These are phyloP conservation scores for Sporothrix curviconia DNA, from an alignment of 2,329 filamentous ascomycete genomes.

Conservation along the genomic window DNA sequence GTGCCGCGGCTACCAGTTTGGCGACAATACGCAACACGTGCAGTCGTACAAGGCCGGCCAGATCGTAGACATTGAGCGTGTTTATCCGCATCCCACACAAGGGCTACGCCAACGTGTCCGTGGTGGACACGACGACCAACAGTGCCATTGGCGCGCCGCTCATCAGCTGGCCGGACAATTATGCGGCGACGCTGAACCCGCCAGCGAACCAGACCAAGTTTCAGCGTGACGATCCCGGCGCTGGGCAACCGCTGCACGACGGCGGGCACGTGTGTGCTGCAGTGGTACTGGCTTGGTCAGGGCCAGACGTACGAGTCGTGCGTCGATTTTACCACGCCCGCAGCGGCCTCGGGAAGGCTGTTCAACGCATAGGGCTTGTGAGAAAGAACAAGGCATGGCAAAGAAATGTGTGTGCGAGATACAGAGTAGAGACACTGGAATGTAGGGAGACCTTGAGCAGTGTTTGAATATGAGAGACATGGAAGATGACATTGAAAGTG, in stretches of 20 bases:
- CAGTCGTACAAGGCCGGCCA: conserved; percentile 36
- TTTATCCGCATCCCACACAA: conserved; percentile 41
- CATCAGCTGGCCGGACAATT: conserved; percentile 24
- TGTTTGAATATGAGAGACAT: too few relatives aligned
- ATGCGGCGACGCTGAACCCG: conserved; percentile 23
- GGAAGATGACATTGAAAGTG: neutral
- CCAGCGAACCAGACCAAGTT: conserved; percentile 28
- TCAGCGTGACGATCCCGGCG: conserved; percentile 26
- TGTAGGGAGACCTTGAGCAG: too few relatives aligned
- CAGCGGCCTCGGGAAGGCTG: neutral
- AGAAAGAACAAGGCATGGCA: neutral
- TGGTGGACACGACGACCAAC: conserved; percentile 41
- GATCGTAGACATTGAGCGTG: conserved; percentile 35
- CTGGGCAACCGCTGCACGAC: conserved; percentile 23
- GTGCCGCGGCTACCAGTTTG: conserved; percentile 35
- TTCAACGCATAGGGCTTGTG: neutral
- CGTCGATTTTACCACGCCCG: conserved; percentile 44
- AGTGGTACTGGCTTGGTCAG: conserved; percentile 56
- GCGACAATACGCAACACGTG: conserved; percentile 33
- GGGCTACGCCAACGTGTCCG: conserved; percentile 42
- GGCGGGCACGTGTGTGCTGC: conserved; percentile 35
- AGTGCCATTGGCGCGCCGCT: conserved; percentile 40
- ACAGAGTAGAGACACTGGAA: too few relatives aligned
- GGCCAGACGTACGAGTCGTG: conserved; percentile 58
- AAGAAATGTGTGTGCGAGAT: too few relatives aligned